phyloP scores from a whole-genome alignment of 495 filamentous ascomycete species.

The Elasticomyces elasticus region DNA sequence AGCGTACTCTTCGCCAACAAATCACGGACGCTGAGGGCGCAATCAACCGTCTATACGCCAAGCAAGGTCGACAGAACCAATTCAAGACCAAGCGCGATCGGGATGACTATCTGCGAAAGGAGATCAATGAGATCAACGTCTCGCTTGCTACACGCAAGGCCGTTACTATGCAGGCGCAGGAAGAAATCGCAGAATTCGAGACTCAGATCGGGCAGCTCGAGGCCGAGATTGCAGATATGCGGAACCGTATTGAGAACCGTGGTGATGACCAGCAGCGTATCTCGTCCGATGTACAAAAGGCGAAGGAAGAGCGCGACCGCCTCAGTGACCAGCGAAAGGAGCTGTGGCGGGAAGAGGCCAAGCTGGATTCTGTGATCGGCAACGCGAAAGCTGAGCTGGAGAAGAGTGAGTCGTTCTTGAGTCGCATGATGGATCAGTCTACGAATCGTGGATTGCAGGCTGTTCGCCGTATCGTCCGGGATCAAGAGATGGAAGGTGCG shows the following conservation, averaged over 20 bases:
- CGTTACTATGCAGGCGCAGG: conserved; percentile 68
- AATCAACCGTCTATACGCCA: conserved; percentile 75
- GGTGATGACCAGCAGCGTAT: conserved; percentile 61
- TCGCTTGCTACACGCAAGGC: conserved; percentile 69
- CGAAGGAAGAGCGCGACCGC: conserved; percentile 70
- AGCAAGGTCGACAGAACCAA: conserved; percentile 82
- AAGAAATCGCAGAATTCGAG: conserved; percentile 73
- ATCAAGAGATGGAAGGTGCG: conserved; percentile 70
- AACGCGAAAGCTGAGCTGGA: conserved; percentile 66
- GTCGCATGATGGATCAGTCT: conserved; percentile 78
- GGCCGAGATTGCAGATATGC: conserved; percentile 57
- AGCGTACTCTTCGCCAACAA: conserved; percentile 55
- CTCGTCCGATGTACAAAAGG: conserved; percentile 60
- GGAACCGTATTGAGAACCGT: conserved; percentile 67
- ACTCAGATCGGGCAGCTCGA: conserved; percentile 60
- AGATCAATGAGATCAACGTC: conserved; percentile 71
- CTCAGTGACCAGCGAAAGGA: conserved; percentile 82
- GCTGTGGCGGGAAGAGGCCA: conserved; percentile 83
- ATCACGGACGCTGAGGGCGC: conserved; percentile 66
- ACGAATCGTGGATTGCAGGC: conserved; percentile 74
- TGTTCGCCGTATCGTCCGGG: conserved; percentile 66
- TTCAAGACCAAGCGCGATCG: conserved; percentile 83
- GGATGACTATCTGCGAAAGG: conserved; percentile 68
- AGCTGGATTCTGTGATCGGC: conserved; percentile 63
- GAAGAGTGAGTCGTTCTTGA: conserved; percentile 63